These are phyloP conservation scores for Sugiyamaella floridensis DNA, from an alignment of 805 yeast species.

Conservation along the genomic window DNA sequence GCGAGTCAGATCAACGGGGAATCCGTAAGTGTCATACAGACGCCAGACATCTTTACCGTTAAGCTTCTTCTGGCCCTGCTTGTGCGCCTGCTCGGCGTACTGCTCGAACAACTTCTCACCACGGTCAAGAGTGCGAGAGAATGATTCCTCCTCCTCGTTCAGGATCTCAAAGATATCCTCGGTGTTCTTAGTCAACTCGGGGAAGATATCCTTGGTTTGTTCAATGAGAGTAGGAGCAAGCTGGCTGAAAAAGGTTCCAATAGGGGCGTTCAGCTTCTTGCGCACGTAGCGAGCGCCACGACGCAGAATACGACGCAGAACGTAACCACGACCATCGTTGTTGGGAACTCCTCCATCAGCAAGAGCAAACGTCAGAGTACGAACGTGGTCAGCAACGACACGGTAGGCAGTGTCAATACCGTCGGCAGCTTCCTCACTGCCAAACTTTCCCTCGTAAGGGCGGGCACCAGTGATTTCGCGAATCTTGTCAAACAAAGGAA, in stretches of 20 bases:
- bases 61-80: constrained; percentile 65
- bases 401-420: constrained; percentile 98
- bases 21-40: constrained; percentile 95
- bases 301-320: constrained; percentile 90
- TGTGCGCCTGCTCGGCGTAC: constrained; percentile 77
- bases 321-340: constrained; percentile 98
- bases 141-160: constrained; percentile 93
- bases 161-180: constrained; percentile 79
- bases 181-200: constrained; percentile 72
- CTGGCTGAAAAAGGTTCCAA: constrained; percentile 87
- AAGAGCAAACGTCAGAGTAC: constrained; percentile 92
- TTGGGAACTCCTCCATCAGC: constrained; percentile 99
- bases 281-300: constrained; percentile 97
- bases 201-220: constrained; percentile 83
- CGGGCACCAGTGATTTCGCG: constrained; percentile 92
- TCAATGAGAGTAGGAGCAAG: constrained; percentile 89
- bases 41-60: constrained; percentile 98
- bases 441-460: constrained; percentile 87
- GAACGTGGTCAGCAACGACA: constrained; percentile 96
- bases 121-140: constrained; percentile 91
- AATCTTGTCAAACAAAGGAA: constrained; percentile 77
- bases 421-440: constrained; percentile 73
- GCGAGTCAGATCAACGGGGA: constrained; percentile 96
- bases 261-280: constrained; percentile 92
- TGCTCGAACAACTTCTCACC: constrained; percentile 96